Percentiles rank a stretch among this genome's conserved stretches.
Conservation (phyloP, 192 early-diverging fungal species). For the Coemansia sp. region DNA sequence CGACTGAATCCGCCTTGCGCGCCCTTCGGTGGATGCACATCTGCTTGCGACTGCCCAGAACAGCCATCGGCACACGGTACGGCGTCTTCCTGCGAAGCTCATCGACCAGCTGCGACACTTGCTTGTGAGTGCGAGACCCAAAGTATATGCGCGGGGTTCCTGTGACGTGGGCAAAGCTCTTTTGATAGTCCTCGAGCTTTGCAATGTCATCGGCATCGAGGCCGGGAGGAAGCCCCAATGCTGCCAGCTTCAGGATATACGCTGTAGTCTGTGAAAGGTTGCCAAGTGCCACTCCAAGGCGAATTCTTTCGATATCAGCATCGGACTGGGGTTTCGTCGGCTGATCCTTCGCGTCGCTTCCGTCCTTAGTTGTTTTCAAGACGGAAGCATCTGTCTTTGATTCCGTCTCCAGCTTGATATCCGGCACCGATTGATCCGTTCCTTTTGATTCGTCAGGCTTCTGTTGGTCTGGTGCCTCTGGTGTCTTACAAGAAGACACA, state of each 20-base stretch:
- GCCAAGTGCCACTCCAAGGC: neutral
- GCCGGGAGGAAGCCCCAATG: conserved; percentile 11
- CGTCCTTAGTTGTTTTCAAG: neutral
- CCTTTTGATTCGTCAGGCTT: neutral
- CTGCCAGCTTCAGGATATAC: conserved; percentile 4
- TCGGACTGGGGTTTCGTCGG: neutral
- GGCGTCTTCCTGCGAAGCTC: conserved; percentile 59
- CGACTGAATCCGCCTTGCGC: conserved; percentile 26
- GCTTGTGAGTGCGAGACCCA: conserved; percentile 62
- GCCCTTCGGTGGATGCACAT: conserved; percentile 51
- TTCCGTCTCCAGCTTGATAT: neutral
- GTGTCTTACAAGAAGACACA: neutral
- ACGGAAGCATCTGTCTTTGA: neutral
- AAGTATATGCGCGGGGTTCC: conserved; percentile 50
- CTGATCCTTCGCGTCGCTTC: neutral
- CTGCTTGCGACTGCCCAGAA: conserved; percentile 57
- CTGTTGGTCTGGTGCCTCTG: neutral
- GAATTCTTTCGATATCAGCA: neutral
- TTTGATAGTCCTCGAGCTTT: conserved; percentile 11
- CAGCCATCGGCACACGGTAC: conserved; percentile 57
- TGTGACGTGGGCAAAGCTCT: neutral
- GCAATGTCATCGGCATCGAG: conserved; percentile 15
- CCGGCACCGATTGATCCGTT: too few relatives aligned
- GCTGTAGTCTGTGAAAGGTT: neutral
- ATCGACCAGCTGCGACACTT: conserved; percentile 57